phyloP scores from a whole-genome alignment of 2,329 filamentous ascomycete species.

The Paecilomyces formosus region DNA sequence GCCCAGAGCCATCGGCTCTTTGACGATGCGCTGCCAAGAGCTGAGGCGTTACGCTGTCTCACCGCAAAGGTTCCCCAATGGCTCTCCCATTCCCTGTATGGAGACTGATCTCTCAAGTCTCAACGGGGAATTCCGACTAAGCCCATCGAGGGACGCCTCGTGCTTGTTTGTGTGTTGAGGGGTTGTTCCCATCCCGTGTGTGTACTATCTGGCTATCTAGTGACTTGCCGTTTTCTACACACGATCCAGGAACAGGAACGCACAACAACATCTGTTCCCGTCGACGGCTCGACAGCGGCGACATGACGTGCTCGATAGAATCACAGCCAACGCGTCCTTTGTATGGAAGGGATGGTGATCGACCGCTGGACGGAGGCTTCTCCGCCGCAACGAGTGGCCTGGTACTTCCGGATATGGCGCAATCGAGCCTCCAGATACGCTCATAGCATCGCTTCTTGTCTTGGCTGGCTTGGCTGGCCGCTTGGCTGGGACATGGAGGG shows the following conservation, averaged over 20 bases:
- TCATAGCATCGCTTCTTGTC: background rate
- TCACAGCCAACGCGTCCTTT: background rate
- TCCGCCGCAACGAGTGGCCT: background rate
- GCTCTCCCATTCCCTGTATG: background rate
- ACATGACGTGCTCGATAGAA: background rate
- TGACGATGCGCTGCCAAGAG: background rate
- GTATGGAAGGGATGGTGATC: background rate
- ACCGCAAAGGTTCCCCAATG: background rate
- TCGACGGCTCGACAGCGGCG: background rate
- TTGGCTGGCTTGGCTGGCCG: background rate
- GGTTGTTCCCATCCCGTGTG: too few species aligned
- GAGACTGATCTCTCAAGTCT: background rate
- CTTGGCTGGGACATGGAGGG: background rate
- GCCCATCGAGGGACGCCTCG: too few species aligned
- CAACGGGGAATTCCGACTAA: background rate
- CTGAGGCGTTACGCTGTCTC: background rate
- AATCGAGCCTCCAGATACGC: background rate
- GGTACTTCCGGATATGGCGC: background rate
- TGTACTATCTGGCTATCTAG: too few species aligned
- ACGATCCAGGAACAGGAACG: too few species aligned
- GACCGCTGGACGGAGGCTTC: background rate
- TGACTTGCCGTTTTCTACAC: too few species aligned
- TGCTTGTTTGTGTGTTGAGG: too few species aligned
- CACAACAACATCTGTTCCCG: background rate
- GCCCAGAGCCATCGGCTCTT: background rate